phyloP scores from a whole-genome alignment of 805 yeast species.

The Kodamaea jinghongensis region DNA sequence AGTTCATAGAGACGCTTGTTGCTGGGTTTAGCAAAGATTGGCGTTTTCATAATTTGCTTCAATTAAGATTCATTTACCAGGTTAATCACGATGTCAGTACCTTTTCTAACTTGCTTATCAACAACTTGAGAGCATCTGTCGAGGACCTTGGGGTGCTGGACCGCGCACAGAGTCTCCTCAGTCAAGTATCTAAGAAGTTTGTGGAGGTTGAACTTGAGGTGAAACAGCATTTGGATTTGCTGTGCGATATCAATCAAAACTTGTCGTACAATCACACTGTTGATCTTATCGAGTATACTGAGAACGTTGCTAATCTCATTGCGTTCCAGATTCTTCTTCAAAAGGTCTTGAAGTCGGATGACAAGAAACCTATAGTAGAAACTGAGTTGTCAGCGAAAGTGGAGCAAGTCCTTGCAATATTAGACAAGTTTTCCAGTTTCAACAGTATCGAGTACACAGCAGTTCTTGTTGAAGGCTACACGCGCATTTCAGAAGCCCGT shows the following conservation, averaged over 20 bases:
- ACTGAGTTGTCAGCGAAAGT: background rate
- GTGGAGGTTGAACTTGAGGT: conserved; percentile 2
- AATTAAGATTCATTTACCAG: background rate
- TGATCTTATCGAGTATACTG: background rate
- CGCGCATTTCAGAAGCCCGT: background rate
- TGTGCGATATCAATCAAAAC: background rate
- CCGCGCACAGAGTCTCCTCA: background rate
- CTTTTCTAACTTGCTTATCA: conserved; percentile 1
- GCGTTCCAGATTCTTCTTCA: too few relatives aligned
- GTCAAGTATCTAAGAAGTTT: background rate
- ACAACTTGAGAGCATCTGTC: conserved; percentile 3
- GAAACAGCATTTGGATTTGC: conserved; percentile 1
- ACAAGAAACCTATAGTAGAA: background rate
- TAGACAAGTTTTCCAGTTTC: background rate
- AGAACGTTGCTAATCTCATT: background rate
- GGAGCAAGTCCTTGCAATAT: background rate
- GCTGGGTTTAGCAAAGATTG: background rate
- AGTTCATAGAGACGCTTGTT: background rate
- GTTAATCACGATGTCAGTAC: background rate
- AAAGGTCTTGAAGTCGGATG: too few relatives aligned
- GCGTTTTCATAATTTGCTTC: conserved; percentile 1
- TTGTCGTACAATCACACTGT: background rate
- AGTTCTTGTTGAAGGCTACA: background rate
- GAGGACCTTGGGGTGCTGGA: background rate
- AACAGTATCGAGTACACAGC: conserved; percentile 1